Evolutionary conservation across 345 rosid genomes (phyloP).

Genomic region (Eucalyptus shirleyi): DNA sequence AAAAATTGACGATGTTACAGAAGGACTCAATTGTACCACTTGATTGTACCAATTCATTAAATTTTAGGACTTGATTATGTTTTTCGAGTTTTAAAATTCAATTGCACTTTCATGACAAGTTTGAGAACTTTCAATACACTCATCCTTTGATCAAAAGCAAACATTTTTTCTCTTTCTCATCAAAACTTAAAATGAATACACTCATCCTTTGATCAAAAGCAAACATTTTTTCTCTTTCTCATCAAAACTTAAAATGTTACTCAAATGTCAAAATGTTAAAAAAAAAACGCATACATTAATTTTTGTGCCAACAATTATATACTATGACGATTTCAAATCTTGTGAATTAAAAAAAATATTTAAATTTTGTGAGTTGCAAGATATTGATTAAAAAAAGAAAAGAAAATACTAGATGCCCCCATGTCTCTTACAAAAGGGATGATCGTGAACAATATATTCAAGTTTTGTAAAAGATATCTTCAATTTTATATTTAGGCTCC

Average conservation of each 20-base stretch:
- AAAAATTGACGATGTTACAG: neutral
- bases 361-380: neutral
- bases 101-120: too few species aligned
- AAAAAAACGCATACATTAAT: neutral
- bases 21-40: too few species aligned
- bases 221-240: neutral
- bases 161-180: too few species aligned
- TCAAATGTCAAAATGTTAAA: neutral
- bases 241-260: neutral
- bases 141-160: neutral
- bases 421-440: neutral
- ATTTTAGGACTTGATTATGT: fast-evolving
- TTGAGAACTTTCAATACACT: too few species aligned
- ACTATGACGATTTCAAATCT: neutral
- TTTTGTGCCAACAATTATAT: neutral
- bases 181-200: neutral
- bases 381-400: neutral
- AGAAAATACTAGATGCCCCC: neutral
- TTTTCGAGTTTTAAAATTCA: neutral
- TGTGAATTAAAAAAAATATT: neutral
- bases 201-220: neutral
- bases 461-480: neutral
- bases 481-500: neutral
- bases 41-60: too few species aligned
- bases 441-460: neutral